A percentile compares a stretch with the other conserved stretches of the same genome.
phyloP scores from a whole-genome alignment of 257 asterid species.

The Echites panduratus region DNA sequence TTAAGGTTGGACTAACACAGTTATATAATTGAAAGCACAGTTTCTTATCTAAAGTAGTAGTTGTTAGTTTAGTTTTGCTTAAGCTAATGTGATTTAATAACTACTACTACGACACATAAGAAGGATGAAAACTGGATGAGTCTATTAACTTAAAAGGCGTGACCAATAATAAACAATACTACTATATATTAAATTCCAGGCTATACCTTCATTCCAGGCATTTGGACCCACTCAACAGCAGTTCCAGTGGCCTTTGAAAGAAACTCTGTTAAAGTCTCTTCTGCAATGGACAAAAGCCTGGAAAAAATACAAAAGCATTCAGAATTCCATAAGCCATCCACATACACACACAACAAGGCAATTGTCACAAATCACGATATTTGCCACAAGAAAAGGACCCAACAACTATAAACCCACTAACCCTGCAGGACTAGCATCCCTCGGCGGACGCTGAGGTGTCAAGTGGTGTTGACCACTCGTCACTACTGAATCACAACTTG shows the following conservation, averaged over 20 bases:
- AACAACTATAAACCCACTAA: conserved; percentile 43
- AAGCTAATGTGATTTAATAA: background rate
- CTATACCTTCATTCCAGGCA: conserved; percentile 98
- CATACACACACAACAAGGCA: conserved; percentile 32
- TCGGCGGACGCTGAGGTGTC: conserved; percentile 85
- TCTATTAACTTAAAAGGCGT: background rate
- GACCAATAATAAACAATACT: background rate
- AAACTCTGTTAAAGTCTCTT: conserved; percentile 94
- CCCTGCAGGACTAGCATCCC: conserved; percentile 99
- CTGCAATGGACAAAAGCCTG: conserved; percentile 96
- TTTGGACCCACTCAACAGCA: conserved; percentile 98
- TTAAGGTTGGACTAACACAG: background rate
- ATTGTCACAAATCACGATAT: conserved; percentile 28
- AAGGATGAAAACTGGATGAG: background rate
- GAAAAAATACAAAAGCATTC: conserved; percentile 31
- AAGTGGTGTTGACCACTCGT: conserved; percentile 78
- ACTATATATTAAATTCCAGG: background rate
- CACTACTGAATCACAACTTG: conserved; percentile 91
- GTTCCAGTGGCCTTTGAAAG: conserved; percentile 96
- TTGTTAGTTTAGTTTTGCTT: background rate
- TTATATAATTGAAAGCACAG: background rate
- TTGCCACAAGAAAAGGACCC: conserved; percentile 40
- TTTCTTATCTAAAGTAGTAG: background rate
- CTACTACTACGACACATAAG: background rate
- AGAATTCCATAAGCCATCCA: conserved; percentile 27